Evolutionary conservation across 306 rosid genomes (phyloP), one percentile per base, ranked within the genome.

Genomic region (Casuarina glauca): DNA sequence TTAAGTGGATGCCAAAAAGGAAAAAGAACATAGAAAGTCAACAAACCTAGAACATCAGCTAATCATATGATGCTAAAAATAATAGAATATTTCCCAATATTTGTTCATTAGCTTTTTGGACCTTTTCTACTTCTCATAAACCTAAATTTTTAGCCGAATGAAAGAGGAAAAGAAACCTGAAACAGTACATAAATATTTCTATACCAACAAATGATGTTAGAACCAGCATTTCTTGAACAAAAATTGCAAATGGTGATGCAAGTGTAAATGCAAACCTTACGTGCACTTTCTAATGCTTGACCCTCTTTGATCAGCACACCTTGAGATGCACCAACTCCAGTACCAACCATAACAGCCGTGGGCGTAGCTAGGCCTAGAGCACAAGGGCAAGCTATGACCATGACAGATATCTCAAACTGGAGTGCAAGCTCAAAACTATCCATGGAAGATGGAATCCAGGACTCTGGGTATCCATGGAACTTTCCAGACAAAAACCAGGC

Each of bases 301-400:
- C 98, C 98, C 1, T 95, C 98, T 88, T 93, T 93, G 83, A 93
- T 91, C 76, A 93, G 82, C 38, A 93, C 91, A 71, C 98, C 98
- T 79, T 89, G 97, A 75, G 97, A 84, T 32, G 98, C 98, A 48
- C 98, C 98, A 54, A 93, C 95, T 41, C 98, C 97, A 3, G 97
- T 93, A 39, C 98, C 98, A 58, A 93, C 98, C 98, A 93, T 91
- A 51, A 93, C 92, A 1, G 98, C 97, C 0, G 98, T 93, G 2
- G 98, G 98, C 73, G 98, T 93, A 38, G 97, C 98, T 17, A 93
- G 90, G 79, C 98, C 98, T 41, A 91, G 83, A 60, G 98, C 97
- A 89, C 98, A 93, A 78, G 98, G 98, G 77, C 98, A 93, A 7
- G 98, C 98, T 78, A 91, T 93, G 80, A 93, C 98, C 93, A 93